These are phyloP conservation scores for Solanum aculeatissimum DNA, from an alignment of 305 asterid genomes.

Conservation along the genomic window DNA sequence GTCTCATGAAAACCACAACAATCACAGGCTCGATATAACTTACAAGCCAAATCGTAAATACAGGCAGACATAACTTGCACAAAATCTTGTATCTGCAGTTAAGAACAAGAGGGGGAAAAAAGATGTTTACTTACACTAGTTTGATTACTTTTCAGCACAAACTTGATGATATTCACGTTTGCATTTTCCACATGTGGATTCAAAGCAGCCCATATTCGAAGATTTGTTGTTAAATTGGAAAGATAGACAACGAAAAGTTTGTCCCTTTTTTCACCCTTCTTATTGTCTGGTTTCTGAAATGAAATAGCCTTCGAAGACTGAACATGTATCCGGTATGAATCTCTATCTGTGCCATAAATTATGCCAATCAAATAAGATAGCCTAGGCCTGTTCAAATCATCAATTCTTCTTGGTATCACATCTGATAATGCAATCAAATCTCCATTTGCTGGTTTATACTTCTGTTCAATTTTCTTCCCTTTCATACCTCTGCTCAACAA, in stretches of 20 bases:
- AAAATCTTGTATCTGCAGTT: neutral
- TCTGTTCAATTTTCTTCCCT: neutral
- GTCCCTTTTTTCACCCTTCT: neutral
- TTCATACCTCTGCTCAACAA: neutral
- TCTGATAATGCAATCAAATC: constrained; percentile 23
- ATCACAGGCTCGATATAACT: neutral
- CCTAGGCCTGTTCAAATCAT: constrained; percentile 9
- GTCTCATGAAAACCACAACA: neutral
- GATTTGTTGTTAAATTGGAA: constrained; percentile 12
- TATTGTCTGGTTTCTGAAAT: neutral
- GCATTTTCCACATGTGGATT: neutral
- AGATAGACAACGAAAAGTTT: constrained; percentile 18
- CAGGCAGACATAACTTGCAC: too few species aligned
- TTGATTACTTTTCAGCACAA: neutral
- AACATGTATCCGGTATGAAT: neutral
- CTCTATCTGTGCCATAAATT: neutral
- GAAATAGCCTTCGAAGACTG: constrained; percentile 13
- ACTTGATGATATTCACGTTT: constrained; percentile 5
- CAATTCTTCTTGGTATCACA: constrained; percentile 5
- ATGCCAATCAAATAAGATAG: constrained; percentile 12
- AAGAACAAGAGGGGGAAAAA: neutral
- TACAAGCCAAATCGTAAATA: neutral
- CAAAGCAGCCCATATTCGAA: constrained; percentile 23
- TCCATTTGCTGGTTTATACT: constrained; percentile 16
- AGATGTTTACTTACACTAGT: neutral